These are phyloP conservation scores for Talaromyces thailandensis DNA, from an alignment of 495 filamentous ascomycete genomes.

Conservation along the genomic window DNA sequence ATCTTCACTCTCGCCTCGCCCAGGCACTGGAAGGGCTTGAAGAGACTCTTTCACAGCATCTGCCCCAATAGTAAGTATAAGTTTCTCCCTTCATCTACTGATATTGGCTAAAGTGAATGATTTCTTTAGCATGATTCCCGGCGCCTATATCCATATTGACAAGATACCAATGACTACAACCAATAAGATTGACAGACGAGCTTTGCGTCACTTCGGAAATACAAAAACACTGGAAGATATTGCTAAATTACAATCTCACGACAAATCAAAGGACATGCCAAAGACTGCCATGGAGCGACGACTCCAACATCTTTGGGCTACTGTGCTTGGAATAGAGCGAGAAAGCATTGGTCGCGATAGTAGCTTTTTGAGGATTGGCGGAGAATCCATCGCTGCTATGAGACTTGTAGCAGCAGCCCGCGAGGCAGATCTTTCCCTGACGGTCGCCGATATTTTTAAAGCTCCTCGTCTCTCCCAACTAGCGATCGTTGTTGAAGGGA, in stretches of 20 bases:
- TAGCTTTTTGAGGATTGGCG: neutral
- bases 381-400: neutral
- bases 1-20: neutral
- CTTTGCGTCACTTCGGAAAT: slow-evolving; percentile 8
- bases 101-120: neutral
- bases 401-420: neutral
- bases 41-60: neutral
- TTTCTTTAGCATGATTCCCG: slow-evolving; percentile 25
- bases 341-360: neutral
- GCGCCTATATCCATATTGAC: slow-evolving; percentile 21
- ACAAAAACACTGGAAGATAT: neutral
- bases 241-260: neutral
- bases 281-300: neutral
- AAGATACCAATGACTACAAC: slow-evolving; percentile 24
- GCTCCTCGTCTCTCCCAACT: neutral
- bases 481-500: neutral
- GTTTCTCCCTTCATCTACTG: too few relatives aligned
- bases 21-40: neutral
- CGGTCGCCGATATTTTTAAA: neutral
- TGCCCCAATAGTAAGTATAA: neutral
- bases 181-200: slow-evolving; percentile 25
- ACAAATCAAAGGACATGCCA: neutral
- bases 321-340: neutral
- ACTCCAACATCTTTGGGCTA: neutral
- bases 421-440: neutral